Evolutionary conservation across 352 stramenopile species (phyloP), one percentile per base, ranked within the genome.

Genomic region (Phytophthora pisi): DNA sequence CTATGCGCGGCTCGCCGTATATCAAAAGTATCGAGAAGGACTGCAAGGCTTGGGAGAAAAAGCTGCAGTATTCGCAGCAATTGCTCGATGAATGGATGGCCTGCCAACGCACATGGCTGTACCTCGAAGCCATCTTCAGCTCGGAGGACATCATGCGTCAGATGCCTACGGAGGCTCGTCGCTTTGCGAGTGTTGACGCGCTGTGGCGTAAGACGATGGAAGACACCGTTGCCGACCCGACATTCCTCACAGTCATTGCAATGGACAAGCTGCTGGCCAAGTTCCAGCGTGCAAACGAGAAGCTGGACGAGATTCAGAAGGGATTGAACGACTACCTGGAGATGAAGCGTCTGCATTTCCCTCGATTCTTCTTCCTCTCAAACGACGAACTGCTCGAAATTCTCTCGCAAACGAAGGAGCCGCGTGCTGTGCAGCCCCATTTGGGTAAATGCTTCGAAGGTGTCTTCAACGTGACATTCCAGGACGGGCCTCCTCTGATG

Each of bases 71-170:
- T 58, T 74, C 90, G 9, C 91, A 97, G 59, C 84, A 96, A 38
- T 70, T 98, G n/a, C 70, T 98, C 8, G 96, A 98, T 67, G 93
- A 98, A 66, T 98, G 92, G 92, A 97, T 98, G 74, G 84, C 65
- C 4, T 98, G 91, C 56, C 96, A 98, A 75, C 83, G 93, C 28
- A 98, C 93, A 52, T 98, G 96, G 96, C 79, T 98, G 30, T 98
- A 98, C 66, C 82, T 99, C 5, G 94, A 98, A 73, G 93, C 96
- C 4, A 98, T 98, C 51, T 98, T 99, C 66, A 95, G 86, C 57
- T 97, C 88, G 1, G 92, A 98, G 42, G 96, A 98, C 61, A 98
- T 98, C 49, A 97, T 98, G 91, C 79, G 94, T 10, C 95, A 98
- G 78, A 97, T 98, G 84, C 95, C 95, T 4, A 97, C 91, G 0